These are phyloP conservation scores for Beauveria rudraprayagi DNA, from an alignment of 2,329 filamentous ascomycete species.

Conservation along the genomic window DNA sequence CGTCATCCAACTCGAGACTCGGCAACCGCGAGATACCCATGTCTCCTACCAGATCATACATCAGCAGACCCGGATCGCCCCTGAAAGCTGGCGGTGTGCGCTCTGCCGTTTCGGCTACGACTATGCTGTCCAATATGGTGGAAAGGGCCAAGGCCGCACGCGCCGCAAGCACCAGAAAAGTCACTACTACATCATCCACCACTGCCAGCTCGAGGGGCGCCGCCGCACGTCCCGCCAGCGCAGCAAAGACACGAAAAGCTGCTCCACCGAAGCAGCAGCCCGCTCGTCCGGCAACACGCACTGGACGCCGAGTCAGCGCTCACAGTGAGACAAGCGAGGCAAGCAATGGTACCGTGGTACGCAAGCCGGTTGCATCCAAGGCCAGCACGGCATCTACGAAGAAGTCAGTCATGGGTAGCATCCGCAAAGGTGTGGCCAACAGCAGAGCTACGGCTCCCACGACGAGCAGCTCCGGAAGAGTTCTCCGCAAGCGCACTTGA, in stretches of 20 bases:
- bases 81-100: slow-evolving; percentile 42
- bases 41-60: slow-evolving; percentile 49
- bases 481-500: slow-evolving; percentile 47
- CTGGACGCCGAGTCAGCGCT: slow-evolving; percentile 46
- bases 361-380: slow-evolving; percentile 38
- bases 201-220: slow-evolving; percentile 31
- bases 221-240: slow-evolving; percentile 28
- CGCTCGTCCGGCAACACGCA: slow-evolving; percentile 36
- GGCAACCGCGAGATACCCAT: slow-evolving; percentile 36
- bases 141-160: slow-evolving; percentile 52
- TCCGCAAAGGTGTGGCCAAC: slow-evolving; percentile 43
- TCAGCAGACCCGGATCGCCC: slow-evolving; percentile 53
- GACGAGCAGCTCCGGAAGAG: slow-evolving; percentile 40
- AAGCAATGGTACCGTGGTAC: slow-evolving; percentile 57
- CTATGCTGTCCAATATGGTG: slow-evolving; percentile 48
- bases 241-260: slow-evolving; percentile 18
- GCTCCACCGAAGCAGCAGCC: slow-evolving; percentile 25
- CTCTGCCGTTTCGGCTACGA: slow-evolving; percentile 34
- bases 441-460: slow-evolving; percentile 32
- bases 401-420: slow-evolving; percentile 46
- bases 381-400: slow-evolving; percentile 32
- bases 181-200: slow-evolving; percentile 38
- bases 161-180: slow-evolving; percentile 38
- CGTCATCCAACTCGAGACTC: slow-evolving; percentile 71
- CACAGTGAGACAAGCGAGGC: slow-evolving; percentile 56